phyloP scores from a whole-genome alignment of 208 protist species.

The Porcisia hertigi region DNA sequence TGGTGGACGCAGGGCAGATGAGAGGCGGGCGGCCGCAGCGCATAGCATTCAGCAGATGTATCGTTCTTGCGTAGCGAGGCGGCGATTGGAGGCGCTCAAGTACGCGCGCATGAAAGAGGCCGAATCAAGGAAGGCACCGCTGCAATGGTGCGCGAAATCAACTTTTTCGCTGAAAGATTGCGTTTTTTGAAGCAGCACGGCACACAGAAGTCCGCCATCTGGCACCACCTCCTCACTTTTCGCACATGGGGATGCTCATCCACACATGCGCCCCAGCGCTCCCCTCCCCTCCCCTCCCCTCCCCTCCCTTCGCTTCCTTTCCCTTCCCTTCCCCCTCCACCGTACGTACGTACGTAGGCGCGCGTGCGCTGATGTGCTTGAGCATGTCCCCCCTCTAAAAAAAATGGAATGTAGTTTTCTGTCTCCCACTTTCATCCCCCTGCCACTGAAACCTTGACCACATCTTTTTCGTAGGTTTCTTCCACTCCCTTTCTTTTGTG shows the following conservation, averaged over 20 bases:
- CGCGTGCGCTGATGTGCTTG: background rate
- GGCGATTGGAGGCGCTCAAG: slow-evolving; percentile 24
- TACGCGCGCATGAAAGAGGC: slow-evolving; percentile 12
- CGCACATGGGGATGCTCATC: background rate
- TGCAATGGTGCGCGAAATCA: background rate
- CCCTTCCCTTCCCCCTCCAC: too few relatives aligned
- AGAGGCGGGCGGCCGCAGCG: slow-evolving; percentile 12
- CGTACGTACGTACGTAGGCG: background rate
- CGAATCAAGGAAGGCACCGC: background rate
- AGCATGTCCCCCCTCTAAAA: background rate
- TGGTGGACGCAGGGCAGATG: background rate
- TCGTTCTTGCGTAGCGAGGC: slow-evolving; percentile 21
- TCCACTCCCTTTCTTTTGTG: too few relatives aligned
- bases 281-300: too few relatives aligned
- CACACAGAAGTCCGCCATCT: background rate
- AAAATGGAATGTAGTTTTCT: background rate
- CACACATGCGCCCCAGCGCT: background rate
- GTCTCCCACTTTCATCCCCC: background rate
- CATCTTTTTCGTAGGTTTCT: background rate
- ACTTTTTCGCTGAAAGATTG: slow-evolving; percentile 30
- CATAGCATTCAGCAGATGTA: slow-evolving; percentile 28
- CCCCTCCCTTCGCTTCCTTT: too few relatives aligned
- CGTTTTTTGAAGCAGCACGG: slow-evolving; percentile 16
- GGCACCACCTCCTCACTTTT: background rate
- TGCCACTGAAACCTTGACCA: background rate